Evolutionary conservation across 2,329 filamentous ascomycete genomes (phyloP).

Genomic region (Calonectria pauciramosa): DNA sequence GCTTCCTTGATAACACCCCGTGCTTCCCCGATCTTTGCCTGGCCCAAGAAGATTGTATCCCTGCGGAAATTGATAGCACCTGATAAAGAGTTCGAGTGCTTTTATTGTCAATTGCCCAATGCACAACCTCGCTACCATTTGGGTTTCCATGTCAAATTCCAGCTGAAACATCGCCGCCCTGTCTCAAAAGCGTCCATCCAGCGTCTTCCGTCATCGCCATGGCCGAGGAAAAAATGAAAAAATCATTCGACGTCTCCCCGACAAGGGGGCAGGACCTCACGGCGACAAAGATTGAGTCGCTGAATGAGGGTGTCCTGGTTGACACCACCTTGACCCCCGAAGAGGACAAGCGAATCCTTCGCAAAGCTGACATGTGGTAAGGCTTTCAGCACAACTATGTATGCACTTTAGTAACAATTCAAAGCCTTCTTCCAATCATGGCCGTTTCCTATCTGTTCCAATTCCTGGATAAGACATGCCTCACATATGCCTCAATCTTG

Average conservation of each 20-base stretch:
- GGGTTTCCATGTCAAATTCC: background rate
- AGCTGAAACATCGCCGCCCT: too few species aligned
- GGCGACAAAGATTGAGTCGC: conserved; percentile 11
- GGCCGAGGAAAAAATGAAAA: background rate
- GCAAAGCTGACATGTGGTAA: conserved; percentile 21
- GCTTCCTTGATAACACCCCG: background rate
- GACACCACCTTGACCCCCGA: background rate
- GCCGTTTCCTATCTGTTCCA: conserved; percentile 70
- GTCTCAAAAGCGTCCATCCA: too few species aligned
- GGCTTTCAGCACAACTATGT: background rate
- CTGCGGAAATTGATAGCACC: background rate
- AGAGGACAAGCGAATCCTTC: conserved; percentile 16
- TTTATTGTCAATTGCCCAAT: background rate
- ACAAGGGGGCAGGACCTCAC: background rate
- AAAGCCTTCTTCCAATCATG: conserved; percentile 65
- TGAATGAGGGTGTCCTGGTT: background rate
- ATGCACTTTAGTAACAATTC: background rate
- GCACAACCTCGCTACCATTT: background rate
- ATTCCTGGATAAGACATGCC: conserved; percentile 71
- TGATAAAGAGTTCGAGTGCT: background rate
- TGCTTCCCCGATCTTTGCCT: background rate
- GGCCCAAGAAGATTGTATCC: background rate
- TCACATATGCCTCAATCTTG: conserved; percentile 66
- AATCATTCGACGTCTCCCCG: background rate
- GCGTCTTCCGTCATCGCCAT: background rate